These are phyloP conservation scores for Elsinoe batatas DNA, from an alignment of 2,329 filamentous ascomycete species.

Conservation along the genomic window DNA sequence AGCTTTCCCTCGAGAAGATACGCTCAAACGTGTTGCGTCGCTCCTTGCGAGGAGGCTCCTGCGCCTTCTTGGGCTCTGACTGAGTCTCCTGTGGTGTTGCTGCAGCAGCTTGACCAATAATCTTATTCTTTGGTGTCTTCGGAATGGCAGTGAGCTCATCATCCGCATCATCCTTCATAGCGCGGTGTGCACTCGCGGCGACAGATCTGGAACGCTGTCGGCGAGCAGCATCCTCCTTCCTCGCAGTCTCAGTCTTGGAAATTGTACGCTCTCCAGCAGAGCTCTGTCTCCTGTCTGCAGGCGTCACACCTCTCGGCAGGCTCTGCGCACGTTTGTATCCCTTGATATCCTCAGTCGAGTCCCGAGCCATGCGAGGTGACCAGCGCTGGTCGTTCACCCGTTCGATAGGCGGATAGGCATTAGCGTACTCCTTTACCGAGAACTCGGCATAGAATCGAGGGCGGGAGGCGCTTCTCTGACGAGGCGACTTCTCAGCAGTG, in stretches of 20 bases:
- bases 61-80: not conserved
- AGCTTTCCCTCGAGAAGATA: slow-evolving; percentile 1
- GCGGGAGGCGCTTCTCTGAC: not conserved
- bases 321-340: not conserved
- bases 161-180: not conserved
- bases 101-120: not conserved
- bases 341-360: not conserved
- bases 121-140: slow-evolving; percentile 7
- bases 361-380: not conserved
- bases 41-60: not conserved
- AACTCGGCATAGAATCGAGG: slow-evolving; percentile 3
- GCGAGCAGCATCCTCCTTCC: not conserved
- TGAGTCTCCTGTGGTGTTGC: not conserved
- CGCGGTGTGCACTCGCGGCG: not conserved
- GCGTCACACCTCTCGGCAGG: not conserved
- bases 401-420: not conserved
- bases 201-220: slow-evolving; percentile 7
- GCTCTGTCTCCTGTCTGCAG: not conserved
- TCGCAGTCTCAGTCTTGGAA: not conserved
- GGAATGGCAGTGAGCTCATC: not conserved
- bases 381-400: slow-evolving; percentile 5
- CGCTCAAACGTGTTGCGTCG: slow-evolving; percentile 9
- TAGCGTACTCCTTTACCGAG: not conserved
- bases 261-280: not conserved
- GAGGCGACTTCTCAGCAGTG: not conserved